phyloP scores from a whole-genome alignment of 2,329 filamentous ascomycete genomes.

The Fusarium sp. region DNA sequence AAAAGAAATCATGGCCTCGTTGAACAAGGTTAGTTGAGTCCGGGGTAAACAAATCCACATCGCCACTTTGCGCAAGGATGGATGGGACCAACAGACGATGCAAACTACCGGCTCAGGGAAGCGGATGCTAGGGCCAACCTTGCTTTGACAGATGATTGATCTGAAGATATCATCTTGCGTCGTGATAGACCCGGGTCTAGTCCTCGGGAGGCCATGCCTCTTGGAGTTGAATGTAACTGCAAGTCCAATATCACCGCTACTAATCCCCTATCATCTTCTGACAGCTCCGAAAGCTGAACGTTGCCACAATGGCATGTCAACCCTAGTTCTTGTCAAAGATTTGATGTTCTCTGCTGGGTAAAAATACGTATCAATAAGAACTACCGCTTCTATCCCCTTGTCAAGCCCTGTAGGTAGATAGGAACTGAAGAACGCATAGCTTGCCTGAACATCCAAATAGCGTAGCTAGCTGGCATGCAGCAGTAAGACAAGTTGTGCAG shows the following conservation, averaged over 20 bases:
- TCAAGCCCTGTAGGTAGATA: no score
- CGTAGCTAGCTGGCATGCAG: no score
- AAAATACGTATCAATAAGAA: no score
- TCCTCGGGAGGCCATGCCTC: not conserved
- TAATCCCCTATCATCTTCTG: not conserved
- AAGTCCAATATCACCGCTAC: not conserved
- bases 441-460: no score
- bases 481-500: constrained; percentile 1
- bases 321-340: not conserved
- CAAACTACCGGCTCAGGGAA: not conserved
- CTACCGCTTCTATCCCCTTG: no score
- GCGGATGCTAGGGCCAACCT: not conserved
- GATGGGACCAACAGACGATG: not conserved
- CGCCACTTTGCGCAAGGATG: constrained; percentile 5
- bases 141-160: not conserved
- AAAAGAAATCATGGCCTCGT: constrained; percentile 7
- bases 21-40: not conserved
- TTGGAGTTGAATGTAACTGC: not conserved
- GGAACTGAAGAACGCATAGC: no score
- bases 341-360: not conserved
- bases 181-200: not conserved
- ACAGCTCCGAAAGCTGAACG: not conserved
- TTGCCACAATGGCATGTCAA: not conserved
- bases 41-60: not conserved
- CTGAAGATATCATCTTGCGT: not conserved